Base-by-base conservation (phyloP, 148 eudicot species). In the Rhododendron molle region DNA sequence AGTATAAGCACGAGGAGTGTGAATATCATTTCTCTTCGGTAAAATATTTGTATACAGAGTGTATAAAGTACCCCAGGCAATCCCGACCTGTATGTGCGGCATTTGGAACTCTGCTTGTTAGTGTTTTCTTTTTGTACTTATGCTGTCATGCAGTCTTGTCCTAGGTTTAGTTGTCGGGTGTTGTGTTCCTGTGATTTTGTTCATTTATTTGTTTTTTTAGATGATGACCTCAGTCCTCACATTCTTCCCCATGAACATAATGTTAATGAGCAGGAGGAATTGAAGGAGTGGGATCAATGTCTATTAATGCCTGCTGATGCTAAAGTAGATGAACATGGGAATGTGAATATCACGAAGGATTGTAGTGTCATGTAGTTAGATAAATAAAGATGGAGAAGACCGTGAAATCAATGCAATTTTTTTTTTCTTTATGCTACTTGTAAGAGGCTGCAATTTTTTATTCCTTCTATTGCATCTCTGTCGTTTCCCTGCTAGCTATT, bases 281-380 rank as follows among this genome's bases (percentile, higher is more conserved):
- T 95, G 88, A 94, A 95, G 91, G 99, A 97, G 88, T 97, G 98
- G 98, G 98, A 97, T 85, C 98, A 97, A 82, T 97, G 99, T 87
- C 91, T 97, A 78, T 91, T 91, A 88, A 94, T 94, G 98, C 99
- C 95, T 49, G 98, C 98, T 83, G 96, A 94, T 87, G 98, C 98
- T 82, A 93, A 89, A 87, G 94, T 94, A 85, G 99, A 97, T 90
- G 98, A 96, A 82, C 88, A 92, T 76, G 98, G 99, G 50, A 93
- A 94, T 87, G 90, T 94, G 81, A 91, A 90, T 60, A 93, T 91
- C 88, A 80, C 89, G n/a, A 95, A 92, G 88, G 96, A 92, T 52
- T 91, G 88, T 87, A 91, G 87, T 89, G 86, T 87, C 89, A 93
- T 94, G 94, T 97, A 93, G 90, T 87, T 92, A 52, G 98, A 94